Evolutionary conservation across 1,284 basidiomycete species (phyloP).

Genomic region (Pisolithus thermaeus): DNA sequence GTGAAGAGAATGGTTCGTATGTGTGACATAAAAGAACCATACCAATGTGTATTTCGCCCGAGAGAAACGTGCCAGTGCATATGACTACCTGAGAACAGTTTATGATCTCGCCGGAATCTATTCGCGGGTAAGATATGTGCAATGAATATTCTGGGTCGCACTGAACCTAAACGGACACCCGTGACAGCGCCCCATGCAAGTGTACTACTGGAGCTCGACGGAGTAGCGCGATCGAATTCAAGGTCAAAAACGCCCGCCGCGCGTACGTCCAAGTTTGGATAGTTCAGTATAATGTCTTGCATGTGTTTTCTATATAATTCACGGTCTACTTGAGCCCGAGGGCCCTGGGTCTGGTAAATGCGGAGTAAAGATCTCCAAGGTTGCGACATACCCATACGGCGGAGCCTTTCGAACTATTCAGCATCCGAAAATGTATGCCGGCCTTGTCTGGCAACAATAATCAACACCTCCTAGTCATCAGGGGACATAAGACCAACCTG

Average conservation of each 20-base stretch:
- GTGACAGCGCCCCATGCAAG: slow-evolving; percentile 45
- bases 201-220: slow-evolving; percentile 18
- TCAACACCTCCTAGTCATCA: not conserved
- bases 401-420: slow-evolving; percentile 82
- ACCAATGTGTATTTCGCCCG: slow-evolving; percentile 88
- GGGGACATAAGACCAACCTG: slow-evolving; percentile 42
- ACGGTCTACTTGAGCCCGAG: slow-evolving; percentile 83
- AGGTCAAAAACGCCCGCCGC: slow-evolving; percentile 79
- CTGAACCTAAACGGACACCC: slow-evolving; percentile 70
- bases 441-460: slow-evolving; percentile 59
- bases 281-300: slow-evolving; percentile 61
- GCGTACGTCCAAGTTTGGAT: slow-evolving; percentile 64
- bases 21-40: slow-evolving; percentile 8
- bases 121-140: slow-evolving; percentile 2
- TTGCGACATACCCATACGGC: slow-evolving; percentile 70
- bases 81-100: slow-evolving; percentile 77
- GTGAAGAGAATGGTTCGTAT: not conserved
- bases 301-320: slow-evolving; percentile 78
- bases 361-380: not conserved
- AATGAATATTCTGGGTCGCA: not conserved
- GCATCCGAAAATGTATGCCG: slow-evolving; percentile 81
- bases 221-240: slow-evolving; percentile 49
- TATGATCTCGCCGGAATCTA: slow-evolving; percentile 74
- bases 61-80: slow-evolving; percentile 88
- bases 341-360: slow-evolving; percentile 51